Base-by-base conservation (phyloP, 768 basidiomycete genomes). In the Pulveroboletus frians region DNA sequence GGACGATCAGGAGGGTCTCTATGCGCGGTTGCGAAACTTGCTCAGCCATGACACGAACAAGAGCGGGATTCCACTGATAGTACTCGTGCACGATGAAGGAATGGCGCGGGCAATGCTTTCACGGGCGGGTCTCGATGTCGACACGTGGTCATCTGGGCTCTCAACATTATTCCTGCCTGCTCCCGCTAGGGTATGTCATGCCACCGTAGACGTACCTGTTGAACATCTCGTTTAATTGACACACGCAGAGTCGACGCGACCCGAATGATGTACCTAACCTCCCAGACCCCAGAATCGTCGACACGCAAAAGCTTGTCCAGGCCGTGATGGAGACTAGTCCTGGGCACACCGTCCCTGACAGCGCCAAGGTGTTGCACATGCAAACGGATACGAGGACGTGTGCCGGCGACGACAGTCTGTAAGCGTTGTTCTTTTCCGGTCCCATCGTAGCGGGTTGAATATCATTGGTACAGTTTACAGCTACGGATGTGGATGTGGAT, bases 331-430 rank as follows among this genome's bases (percentile, higher is more conserved):
- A 70, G 39, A 60, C 56, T 8, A 43, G 44, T 1, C 47, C 67
- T 0, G 65, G 62, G 2, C 34, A 54, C 7, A 56, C 55, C 17
- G 57, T 67, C 11, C 63, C 66, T 7, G 48, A 51, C 3, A 70
- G 72, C 10, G 72, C 73, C 23, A 65, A 61, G 18, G 53, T 58
- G 7, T 44, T 79, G 38, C 59, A 52, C 20, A 48, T 73, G 53
- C 55, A 65, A 17, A 59, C 64, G 0, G 62, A 69, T 29, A 64
- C 59, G 20, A 67, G 65, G 9, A 71, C 71, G 54, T 78, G 77
- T 60, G 76, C 77, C 9, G 78, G 77, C 0, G 77, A 79, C 43
- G 78, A 80, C 56, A 74, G 76, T 30, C 67, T 67, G 78, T 78
- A 54, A 60, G 77, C 15, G 7, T 34, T 13, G 6, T 55, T 9